phyloP scores from a whole-genome alignment of 164 flowering plant species.

The Kingdonia uniflora region DNA sequence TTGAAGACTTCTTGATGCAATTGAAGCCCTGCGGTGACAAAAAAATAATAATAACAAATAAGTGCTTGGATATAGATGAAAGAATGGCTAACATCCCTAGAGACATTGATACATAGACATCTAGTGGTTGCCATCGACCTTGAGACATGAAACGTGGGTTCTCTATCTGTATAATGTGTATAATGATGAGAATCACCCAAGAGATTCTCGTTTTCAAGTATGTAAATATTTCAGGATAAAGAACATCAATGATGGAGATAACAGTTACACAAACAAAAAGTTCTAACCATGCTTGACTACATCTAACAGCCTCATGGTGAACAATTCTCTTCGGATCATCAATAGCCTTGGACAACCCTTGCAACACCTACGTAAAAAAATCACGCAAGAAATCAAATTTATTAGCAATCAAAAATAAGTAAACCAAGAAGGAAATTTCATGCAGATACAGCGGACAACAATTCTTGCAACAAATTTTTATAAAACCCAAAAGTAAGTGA shows the following conservation, averaged over 20 bases:
- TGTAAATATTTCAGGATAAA: background rate
- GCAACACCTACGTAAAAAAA: constrained; percentile 47
- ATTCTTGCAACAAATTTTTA: too few relatives aligned
- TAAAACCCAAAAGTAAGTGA: too few relatives aligned
- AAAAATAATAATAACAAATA: background rate
- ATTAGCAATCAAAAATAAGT: too few relatives aligned
- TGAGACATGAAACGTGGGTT: background rate
- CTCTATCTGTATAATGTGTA: too few relatives aligned
- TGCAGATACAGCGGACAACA: too few relatives aligned
- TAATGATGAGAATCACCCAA: too few relatives aligned
- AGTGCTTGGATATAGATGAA: background rate
- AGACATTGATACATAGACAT: background rate
- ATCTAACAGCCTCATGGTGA: constrained; percentile 87
- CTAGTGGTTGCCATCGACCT: background rate
- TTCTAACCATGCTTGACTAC: constrained; percentile 77
- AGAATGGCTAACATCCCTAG: too few relatives aligned
- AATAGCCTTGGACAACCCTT: constrained; percentile 50
- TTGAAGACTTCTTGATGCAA: constrained; percentile 60
- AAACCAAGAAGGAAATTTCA: too few relatives aligned
- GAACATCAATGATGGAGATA: background rate
- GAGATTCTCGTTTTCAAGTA: too few relatives aligned
- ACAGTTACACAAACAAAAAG: background rate
- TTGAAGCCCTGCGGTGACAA: constrained; percentile 33
- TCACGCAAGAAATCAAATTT: too few relatives aligned
- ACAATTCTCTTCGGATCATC: constrained; percentile 87